Evolutionary conservation across 225 moss, liverwort and hornwort species (phyloP).

Genomic region (Anthoceros angustus): DNA sequence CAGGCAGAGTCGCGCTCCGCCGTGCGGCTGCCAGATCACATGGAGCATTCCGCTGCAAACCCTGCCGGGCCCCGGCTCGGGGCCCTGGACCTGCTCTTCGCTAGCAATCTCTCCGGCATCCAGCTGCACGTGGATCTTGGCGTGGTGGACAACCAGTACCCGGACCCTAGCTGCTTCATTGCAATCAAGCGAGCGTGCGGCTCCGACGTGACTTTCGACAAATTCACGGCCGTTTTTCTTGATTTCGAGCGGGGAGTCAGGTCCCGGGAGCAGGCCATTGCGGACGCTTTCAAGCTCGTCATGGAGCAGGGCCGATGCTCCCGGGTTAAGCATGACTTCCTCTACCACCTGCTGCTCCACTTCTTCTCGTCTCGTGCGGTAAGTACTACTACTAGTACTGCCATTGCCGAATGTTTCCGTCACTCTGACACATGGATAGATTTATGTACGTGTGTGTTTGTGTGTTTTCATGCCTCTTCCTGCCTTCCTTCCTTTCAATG

Average conservation of each 20-base stretch:
- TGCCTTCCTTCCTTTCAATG: too few species aligned
- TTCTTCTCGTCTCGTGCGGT: background rate
- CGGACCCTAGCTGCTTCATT: background rate
- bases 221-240: background rate
- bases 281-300: background rate
- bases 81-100: background rate
- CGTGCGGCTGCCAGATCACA: background rate
- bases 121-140: slow-evolving; percentile 4
- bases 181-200: background rate
- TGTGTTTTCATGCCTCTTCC: too few species aligned
- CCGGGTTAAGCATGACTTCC: background rate
- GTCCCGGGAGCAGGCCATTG: background rate
- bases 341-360: background rate
- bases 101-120: slow-evolving; percentile 3
- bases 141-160: background rate
- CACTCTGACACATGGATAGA: too few species aligned
- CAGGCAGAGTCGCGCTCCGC: background rate
- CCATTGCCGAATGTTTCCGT: too few species aligned
- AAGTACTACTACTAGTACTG: background rate
- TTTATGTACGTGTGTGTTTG: too few species aligned
- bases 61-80: background rate
- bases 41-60: background rate
- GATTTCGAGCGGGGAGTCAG: slow-evolving; percentile 3
- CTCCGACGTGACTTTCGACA: background rate
- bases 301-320: background rate